These are phyloP conservation scores for Colletotrichum sp. DNA, from an alignment of 2,329 filamentous ascomycete genomes.

Conservation along the genomic window DNA sequence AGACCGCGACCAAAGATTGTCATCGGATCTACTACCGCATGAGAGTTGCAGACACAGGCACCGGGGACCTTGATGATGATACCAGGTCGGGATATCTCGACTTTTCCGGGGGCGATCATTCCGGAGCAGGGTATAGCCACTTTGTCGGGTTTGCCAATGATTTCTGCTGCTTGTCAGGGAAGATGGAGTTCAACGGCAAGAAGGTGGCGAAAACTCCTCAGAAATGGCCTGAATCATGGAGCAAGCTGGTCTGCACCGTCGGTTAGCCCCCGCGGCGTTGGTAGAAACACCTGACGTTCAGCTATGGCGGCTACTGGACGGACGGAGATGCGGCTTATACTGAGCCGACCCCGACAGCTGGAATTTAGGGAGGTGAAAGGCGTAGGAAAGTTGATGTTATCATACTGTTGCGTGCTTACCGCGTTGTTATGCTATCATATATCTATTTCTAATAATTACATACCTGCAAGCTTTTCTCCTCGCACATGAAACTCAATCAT, in stretches of 20 bases:
- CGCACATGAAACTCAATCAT: neutral
- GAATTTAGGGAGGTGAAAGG: neutral
- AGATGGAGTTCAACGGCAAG: neutral
- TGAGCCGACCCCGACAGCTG: neutral
- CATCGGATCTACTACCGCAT: neutral
- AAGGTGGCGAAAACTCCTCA: neutral
- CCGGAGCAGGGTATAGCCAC: neutral
- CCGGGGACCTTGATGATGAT: rapidly evolving
- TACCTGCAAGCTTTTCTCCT: neutral
- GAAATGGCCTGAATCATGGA: neutral
- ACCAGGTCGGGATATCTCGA: neutral
- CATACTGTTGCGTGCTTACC: neutral
- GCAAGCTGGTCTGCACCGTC: neutral
- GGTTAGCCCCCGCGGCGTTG: neutral
- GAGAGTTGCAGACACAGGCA: neutral
- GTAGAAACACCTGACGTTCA: neutral
- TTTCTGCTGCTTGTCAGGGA: neutral
- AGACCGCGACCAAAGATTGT: neutral
- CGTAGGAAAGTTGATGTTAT: neutral
- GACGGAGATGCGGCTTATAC: neutral
- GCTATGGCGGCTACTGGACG: neutral
- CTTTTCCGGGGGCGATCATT: neutral
- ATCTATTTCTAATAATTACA: neutral
- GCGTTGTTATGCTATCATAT: neutral
- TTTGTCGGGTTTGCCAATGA: neutral